A percentile compares a stretch with the other conserved stretches of the same genome.
phyloP scores from a whole-genome alignment of 352 stramenopile genomes.

The Thalassiosira hispida region DNA sequence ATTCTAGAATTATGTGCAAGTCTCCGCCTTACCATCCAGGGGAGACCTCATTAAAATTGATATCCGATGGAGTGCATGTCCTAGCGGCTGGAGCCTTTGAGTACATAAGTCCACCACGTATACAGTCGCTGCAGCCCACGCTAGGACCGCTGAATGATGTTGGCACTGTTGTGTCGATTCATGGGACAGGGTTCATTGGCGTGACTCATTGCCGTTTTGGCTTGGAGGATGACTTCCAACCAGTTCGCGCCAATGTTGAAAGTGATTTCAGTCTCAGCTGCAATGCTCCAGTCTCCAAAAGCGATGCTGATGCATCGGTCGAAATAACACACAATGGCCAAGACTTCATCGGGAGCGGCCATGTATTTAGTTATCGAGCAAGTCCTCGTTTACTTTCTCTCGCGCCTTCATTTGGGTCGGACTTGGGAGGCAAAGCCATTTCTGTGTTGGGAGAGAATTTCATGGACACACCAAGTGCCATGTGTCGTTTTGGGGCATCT shows the following conservation, averaged over 20 bases:
- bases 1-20: conserved; percentile 53
- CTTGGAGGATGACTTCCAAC: conserved; percentile 20
- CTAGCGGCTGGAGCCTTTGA: conserved; percentile 47
- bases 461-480: conserved; percentile 23
- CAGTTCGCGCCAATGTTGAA: conserved; percentile 25
- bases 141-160: conserved; percentile 37
- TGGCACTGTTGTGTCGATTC: conserved; percentile 39
- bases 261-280: conserved; percentile 38
- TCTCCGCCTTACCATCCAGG: conserved; percentile 35
- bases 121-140: conserved; percentile 41
- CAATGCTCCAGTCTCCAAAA: conserved; percentile 29
- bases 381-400: conserved; percentile 45
- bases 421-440: conserved; percentile 57
- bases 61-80: conserved; percentile 39
- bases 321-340: conserved; percentile 62
- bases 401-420: conserved; percentile 47
- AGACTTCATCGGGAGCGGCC: conserved; percentile 37
- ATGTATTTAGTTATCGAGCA: conserved; percentile 45
- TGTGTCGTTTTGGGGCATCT: conserved; percentile 54
- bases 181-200: conserved; percentile 37
- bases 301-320: conserved; percentile 27
- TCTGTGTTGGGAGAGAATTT: conserved; percentile 61
- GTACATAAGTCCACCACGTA: conserved; percentile 40
- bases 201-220: conserved; percentile 58
- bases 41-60: conserved; percentile 38